Conservation (phyloP, 768 basidiomycete species). For the Pisolithus marmoratus region DNA sequence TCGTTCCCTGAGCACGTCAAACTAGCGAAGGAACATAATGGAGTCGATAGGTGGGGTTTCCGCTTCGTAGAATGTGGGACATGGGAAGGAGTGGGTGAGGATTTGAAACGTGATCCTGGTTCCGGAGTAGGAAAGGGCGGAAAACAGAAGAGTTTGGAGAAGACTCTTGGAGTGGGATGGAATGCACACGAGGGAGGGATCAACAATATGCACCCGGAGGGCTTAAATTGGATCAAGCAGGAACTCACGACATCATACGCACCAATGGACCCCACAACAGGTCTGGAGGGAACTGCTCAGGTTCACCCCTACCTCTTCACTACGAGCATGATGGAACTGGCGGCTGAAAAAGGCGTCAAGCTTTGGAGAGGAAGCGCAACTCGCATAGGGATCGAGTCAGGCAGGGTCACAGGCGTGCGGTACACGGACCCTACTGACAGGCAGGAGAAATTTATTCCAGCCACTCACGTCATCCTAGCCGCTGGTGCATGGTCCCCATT, state of each 20-base stretch:
- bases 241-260: constrained; percentile 58
- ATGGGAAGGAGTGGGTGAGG: constrained; percentile 63
- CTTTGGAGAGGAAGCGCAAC: constrained; percentile 44
- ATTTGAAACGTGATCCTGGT: constrained; percentile 10
- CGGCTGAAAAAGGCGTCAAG: constrained; percentile 46
- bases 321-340: constrained; percentile 61
- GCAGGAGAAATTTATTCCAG: constrained; percentile 35
- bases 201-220: constrained; percentile 37
- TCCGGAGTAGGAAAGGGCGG: constrained; percentile 26
- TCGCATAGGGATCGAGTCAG: constrained; percentile 37
- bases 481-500: constrained; percentile 85
- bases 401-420: constrained; percentile 44
- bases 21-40: constrained; percentile 65
- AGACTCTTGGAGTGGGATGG: constrained; percentile 42
- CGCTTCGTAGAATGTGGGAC: constrained; percentile 65
- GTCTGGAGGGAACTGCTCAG: constrained; percentile 57
- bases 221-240: constrained; percentile 48
- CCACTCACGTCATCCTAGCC: constrained; percentile 68
- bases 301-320: constrained; percentile 76
- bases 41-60: constrained; percentile 78
- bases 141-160: constrained; percentile 45
- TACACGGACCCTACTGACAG: constrained; percentile 23
- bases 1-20: constrained; percentile 65
- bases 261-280: constrained; percentile 55
- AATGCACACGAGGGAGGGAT: constrained; percentile 14